Conservation (phyloP, 164 flowering plant genomes). For the Magnolia changhungtana region DNA sequence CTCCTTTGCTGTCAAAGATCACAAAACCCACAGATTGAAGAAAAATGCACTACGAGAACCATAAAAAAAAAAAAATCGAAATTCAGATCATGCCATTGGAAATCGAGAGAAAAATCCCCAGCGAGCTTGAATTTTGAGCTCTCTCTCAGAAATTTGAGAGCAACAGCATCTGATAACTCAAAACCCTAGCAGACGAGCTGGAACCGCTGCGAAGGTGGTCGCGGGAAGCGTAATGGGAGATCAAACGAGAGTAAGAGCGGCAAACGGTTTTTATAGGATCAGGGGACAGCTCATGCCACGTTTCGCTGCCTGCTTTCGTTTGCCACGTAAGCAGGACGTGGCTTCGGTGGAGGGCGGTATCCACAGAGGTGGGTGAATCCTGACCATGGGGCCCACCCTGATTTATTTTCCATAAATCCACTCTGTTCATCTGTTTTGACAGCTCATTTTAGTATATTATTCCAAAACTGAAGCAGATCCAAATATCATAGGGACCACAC, state of each 20-base stretch:
- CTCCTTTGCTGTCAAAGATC: neutral
- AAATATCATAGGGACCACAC: too few relatives aligned
- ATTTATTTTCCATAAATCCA: neutral
- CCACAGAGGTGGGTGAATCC: neutral
- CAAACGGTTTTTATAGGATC: neutral
- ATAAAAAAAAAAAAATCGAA: neutral
- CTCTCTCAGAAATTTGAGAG: neutral
- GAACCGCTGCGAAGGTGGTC: neutral
- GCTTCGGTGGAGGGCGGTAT: too few relatives aligned
- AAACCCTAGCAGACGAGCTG: neutral
- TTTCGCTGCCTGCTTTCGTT: neutral
- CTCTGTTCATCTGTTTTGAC: too few relatives aligned
- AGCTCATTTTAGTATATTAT: too few relatives aligned
- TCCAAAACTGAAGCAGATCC: too few relatives aligned
- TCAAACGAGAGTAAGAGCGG: neutral
- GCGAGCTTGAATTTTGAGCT: neutral
- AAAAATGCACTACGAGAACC: neutral
- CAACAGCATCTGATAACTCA: neutral
- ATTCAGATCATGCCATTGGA: conserved; percentile 1
- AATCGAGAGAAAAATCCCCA: neutral
- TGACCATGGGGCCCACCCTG: neutral
- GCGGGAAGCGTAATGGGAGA: neutral
- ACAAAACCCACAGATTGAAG: neutral
- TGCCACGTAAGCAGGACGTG: neutral
- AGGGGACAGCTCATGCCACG: neutral